Conservation (phyloP, 805 yeast species). For the Starmerella bacillaris region DNA sequence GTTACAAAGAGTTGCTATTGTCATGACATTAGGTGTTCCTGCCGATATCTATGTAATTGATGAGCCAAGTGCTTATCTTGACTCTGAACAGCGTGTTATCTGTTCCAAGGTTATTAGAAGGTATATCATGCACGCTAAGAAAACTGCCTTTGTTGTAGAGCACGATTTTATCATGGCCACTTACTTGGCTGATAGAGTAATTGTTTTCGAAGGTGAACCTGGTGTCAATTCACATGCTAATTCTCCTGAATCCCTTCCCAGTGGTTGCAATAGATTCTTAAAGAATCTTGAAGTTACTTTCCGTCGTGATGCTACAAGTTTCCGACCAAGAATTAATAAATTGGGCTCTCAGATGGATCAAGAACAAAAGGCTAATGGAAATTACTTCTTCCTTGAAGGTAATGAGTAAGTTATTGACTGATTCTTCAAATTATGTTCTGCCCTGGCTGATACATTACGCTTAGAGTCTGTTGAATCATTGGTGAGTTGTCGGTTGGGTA, state of each 20-base stretch:
- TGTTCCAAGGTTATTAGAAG: slow-evolving; percentile 97
- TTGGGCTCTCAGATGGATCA: slow-evolving; percentile 97
- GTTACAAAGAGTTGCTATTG: slow-evolving; percentile 97
- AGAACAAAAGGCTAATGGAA: slow-evolving; percentile 84
- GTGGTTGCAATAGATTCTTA: slow-evolving; percentile 94
- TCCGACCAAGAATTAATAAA: slow-evolving; percentile 97
- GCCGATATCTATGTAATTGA: slow-evolving; percentile 95
- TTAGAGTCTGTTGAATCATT: no score
- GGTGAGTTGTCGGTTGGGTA: no score
- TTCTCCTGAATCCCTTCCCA: slow-evolving; percentile 78
- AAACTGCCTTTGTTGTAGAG: slow-evolving; percentile 98
- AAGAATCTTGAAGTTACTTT: slow-evolving; percentile 94
- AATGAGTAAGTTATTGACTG: no score
- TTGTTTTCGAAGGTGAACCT: slow-evolving; percentile 93
- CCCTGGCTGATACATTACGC: no score
- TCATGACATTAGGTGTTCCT: slow-evolving; percentile 76
- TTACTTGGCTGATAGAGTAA: slow-evolving; percentile 93
- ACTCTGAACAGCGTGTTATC: slow-evolving; percentile 98
- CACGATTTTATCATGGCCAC: slow-evolving; percentile 99
- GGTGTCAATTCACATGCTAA: slow-evolving; percentile 71
- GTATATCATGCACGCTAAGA: slow-evolving; percentile 86
- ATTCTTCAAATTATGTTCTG: no score
- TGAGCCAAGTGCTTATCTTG: slow-evolving; percentile 97
- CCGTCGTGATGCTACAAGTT: slow-evolving; percentile 97
- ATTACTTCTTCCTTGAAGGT: slow-evolving; percentile 87